Percentiles rank a stretch among this genome's conserved stretches.
Conservation (phyloP, 805 yeast genomes). For the Saturnispora hagleri region DNA sequence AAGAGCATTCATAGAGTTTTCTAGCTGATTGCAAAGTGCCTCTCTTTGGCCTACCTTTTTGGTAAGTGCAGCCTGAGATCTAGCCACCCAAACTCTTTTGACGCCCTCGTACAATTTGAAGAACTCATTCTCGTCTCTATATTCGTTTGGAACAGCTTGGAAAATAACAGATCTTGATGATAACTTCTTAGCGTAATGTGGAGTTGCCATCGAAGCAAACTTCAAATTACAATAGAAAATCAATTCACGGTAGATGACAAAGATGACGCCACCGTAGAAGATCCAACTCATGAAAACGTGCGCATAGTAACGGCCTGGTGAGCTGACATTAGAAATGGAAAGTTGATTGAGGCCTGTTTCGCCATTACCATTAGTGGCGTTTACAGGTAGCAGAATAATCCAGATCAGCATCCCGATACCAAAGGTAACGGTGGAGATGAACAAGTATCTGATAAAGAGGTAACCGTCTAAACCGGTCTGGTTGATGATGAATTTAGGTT, state of each 20-base stretch:
- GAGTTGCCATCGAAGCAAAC: slow-evolving; percentile 70
- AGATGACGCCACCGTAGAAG: slow-evolving; percentile 61
- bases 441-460: slow-evolving; percentile 73
- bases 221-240: slow-evolving; percentile 68
- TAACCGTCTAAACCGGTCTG: slow-evolving; percentile 95
- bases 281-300: slow-evolving; percentile 78
- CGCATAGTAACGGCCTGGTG: slow-evolving; percentile 63
- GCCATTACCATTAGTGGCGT: slow-evolving; percentile 59
- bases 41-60: slow-evolving; percentile 52
- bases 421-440: slow-evolving; percentile 43
- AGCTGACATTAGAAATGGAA: slow-evolving; percentile 65
- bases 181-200: slow-evolving; percentile 63
- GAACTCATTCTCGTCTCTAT: slow-evolving; percentile 63
- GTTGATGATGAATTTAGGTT: slow-evolving; percentile 66
- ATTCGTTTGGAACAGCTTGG: slow-evolving; percentile 73
- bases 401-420: slow-evolving; percentile 48
- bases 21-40: slow-evolving; percentile 51
- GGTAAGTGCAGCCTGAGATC: slow-evolving; percentile 48
- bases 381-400: slow-evolving; percentile 74
- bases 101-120: slow-evolving; percentile 75
- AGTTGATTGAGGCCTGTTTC: slow-evolving; percentile 64
- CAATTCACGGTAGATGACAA: slow-evolving; percentile 74
- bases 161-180: slow-evolving; percentile 77
- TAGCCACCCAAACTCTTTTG: slow-evolving; percentile 68
- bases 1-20: slow-evolving; percentile 51